Evolutionary conservation across 192 early-diverging fungal species (phyloP).

Genomic region (Paraglomus brasilianum): DNA sequence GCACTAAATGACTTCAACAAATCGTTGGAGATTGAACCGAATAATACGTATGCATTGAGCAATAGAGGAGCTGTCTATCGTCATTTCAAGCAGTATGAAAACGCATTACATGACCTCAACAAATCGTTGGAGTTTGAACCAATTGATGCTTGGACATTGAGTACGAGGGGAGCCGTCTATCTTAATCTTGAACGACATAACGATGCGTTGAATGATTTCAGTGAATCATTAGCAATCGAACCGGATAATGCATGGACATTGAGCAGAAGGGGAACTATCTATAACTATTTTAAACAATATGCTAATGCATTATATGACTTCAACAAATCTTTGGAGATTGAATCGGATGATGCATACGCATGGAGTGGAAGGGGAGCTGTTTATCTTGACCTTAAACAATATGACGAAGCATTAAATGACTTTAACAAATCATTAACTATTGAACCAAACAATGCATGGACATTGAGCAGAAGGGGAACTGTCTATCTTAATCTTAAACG

Average conservation of each 20-base stretch:
- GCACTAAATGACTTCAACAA: too few relatives aligned
- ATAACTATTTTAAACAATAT: not conserved
- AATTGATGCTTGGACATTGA: too few relatives aligned
- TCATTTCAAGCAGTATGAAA: too few relatives aligned
- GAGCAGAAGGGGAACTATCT: not conserved
- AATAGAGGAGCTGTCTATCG: too few relatives aligned
- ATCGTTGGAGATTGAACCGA: too few relatives aligned
- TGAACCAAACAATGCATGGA: not conserved
- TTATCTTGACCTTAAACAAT: not conserved
- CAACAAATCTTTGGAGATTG: not conserved
- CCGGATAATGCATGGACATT: not conserved
- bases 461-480: not conserved
- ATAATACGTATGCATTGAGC: too few relatives aligned
- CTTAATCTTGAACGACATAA: too few relatives aligned
- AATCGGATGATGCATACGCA: not conserved
- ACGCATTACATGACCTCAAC: too few relatives aligned
- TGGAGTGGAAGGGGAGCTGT: constrained; percentile 2
- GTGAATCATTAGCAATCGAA: not conserved
- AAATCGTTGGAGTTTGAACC: too few relatives aligned
- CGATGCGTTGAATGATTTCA: not conserved
- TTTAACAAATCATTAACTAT: constrained; percentile 12
- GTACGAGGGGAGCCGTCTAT: too few relatives aligned
- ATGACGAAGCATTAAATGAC: constrained; percentile 10
- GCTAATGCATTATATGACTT: constrained; percentile 1
- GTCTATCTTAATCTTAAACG: not conserved